Conservation (phyloP, 768 basidiomycete genomes). For the Boletales sp. region DNA sequence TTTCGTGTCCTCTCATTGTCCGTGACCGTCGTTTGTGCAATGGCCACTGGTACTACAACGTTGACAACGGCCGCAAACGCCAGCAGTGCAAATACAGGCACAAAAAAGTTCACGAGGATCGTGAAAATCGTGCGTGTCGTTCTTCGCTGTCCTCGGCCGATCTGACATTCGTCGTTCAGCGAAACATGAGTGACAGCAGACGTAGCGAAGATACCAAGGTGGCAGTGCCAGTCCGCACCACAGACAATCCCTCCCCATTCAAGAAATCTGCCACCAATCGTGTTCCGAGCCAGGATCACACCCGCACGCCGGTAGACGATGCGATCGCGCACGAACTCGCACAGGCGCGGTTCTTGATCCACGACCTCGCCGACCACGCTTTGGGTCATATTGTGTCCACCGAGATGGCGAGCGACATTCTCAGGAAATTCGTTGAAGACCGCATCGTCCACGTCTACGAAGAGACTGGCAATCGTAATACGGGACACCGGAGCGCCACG, state of each 20-base stretch:
- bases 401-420: background rate
- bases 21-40: background rate
- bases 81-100: background rate
- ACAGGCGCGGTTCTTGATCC: conserved; percentile 1
- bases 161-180: background rate
- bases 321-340: conserved; percentile 9
- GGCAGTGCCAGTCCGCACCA: background rate
- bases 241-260: background rate
- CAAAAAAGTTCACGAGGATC: background rate
- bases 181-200: background rate
- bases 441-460: background rate
- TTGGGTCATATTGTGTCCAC: conserved; percentile 7
- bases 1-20: background rate
- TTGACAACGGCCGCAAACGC: background rate
- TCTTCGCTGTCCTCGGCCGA: background rate
- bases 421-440: background rate
- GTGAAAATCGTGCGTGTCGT: background rate
- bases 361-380: conserved; percentile 15
- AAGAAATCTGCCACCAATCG: background rate
- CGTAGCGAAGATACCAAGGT: background rate
- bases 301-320: background rate
- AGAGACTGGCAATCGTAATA: background rate
- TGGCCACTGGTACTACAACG: background rate
- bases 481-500: too few species aligned
- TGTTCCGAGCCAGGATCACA: background rate